Evolutionary conservation across 306 rosid genomes (phyloP).

Genomic region (Gastrolobium bilobum): DNA sequence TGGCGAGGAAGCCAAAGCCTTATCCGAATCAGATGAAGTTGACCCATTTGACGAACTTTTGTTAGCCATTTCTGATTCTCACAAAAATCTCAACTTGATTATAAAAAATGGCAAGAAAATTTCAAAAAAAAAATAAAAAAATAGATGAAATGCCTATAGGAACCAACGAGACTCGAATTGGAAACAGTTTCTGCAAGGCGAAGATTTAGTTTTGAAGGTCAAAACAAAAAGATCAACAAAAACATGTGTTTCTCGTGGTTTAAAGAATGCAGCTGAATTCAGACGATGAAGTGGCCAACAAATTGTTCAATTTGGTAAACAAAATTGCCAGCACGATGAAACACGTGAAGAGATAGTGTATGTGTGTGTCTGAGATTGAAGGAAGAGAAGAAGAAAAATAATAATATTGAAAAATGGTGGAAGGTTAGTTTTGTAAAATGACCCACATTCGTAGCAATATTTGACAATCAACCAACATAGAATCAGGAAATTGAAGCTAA

Average conservation of each 20-base stretch:
- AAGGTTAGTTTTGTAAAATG: no score
- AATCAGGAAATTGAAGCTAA: no score
- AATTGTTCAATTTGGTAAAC: constrained; percentile 38
- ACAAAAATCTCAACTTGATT: constrained; percentile 22
- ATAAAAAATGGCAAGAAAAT: constrained; percentile 43
- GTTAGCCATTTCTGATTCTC: constrained; percentile 56
- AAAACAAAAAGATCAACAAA: constrained; percentile 26
- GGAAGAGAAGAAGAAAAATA: background rate
- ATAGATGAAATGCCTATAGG: background rate
- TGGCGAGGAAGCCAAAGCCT: constrained; percentile 25
- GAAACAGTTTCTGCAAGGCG: background rate
- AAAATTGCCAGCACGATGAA: constrained; percentile 32
- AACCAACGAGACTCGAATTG: background rate
- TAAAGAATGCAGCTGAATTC: constrained; percentile 1
- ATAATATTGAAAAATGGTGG: constrained; percentile 21
- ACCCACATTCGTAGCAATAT: no score
- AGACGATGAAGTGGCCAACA: constrained; percentile 13
- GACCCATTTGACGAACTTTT: background rate
- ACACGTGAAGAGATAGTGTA: background rate
- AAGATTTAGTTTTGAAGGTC: background rate
- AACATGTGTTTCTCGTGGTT: constrained; percentile 24
- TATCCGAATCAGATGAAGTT: background rate
- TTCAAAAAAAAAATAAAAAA: background rate
- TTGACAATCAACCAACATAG: no score
- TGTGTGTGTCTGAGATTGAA: background rate